phyloP scores from a whole-genome alignment of 2,329 filamentous ascomycete genomes.

The Fusarium sterilihyphosum region DNA sequence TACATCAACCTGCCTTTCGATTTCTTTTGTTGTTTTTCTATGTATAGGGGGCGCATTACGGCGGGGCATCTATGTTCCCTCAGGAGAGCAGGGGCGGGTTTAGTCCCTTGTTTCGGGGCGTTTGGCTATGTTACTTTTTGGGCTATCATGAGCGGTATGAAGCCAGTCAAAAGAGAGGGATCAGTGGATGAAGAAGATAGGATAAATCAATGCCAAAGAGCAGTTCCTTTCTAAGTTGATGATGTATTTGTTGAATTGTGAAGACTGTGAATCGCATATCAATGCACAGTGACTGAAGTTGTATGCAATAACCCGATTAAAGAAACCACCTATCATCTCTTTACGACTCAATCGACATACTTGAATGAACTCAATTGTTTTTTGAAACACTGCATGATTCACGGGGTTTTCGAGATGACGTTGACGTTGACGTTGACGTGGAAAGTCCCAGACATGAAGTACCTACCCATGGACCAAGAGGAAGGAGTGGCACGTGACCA shows the following conservation, averaged over 20 bases:
- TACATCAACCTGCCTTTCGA: slow-evolving; percentile 37
- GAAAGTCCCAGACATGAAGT: background rate
- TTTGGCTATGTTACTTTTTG: slow-evolving; percentile 37
- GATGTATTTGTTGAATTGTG: background rate
- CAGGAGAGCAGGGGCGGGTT: slow-evolving; percentile 30
- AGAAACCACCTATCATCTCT: background rate
- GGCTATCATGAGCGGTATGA: slow-evolving; percentile 43
- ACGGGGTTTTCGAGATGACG: background rate
- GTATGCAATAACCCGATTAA: background rate
- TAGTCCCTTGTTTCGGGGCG: slow-evolving; percentile 39
- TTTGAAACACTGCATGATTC: background rate
- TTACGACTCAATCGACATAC: background rate
- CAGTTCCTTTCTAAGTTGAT: slow-evolving; percentile 31
- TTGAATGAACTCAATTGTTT: background rate
- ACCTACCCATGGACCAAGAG: background rate
- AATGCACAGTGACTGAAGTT: background rate
- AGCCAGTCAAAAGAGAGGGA: slow-evolving; percentile 40
- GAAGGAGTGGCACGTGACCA: slow-evolving; percentile 20
- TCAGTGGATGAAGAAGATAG: slow-evolving; percentile 32
- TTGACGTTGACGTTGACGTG: background rate
- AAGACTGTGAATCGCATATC: background rate
- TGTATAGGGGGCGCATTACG: slow-evolving; percentile 44
- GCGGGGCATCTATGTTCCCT: slow-evolving; percentile 38
- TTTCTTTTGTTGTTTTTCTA: slow-evolving; percentile 36
- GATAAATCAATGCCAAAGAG: slow-evolving; percentile 39